These are phyloP conservation scores for Amanita exitialis DNA, from an alignment of 768 basidiomycete species.

Conservation along the genomic window DNA sequence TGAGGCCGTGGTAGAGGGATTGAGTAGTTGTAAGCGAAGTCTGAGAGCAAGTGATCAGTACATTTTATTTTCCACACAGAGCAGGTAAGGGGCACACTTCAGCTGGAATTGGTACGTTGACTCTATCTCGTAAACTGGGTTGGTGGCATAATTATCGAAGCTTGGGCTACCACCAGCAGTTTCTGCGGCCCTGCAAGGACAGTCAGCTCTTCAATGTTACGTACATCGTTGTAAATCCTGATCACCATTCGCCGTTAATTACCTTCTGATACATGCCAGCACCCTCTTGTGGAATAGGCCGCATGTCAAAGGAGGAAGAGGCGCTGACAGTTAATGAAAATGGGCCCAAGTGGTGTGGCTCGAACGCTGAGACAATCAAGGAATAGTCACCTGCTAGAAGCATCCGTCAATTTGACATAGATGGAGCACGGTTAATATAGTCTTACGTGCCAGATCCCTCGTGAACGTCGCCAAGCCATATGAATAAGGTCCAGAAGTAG, in stretches of 20 bases:
- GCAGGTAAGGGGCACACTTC: slow-evolving; percentile 30
- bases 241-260: slow-evolving; percentile 65
- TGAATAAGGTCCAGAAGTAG: slow-evolving; percentile 72
- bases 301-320: slow-evolving; percentile 49
- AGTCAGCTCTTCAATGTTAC: background rate
- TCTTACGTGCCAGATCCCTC: slow-evolving; percentile 28
- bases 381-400: slow-evolving; percentile 68
- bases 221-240: background rate
- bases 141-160: slow-evolving; percentile 50
- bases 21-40: slow-evolving; percentile 56
- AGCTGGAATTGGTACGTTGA: slow-evolving; percentile 43
- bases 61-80: background rate
- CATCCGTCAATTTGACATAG: background rate
- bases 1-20: slow-evolving; percentile 31
- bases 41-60: slow-evolving; percentile 23
- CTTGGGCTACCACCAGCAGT: slow-evolving; percentile 65
- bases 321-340: slow-evolving; percentile 61
- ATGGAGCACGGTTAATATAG: background rate
- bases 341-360: slow-evolving; percentile 54
- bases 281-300: slow-evolving; percentile 71
- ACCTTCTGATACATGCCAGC: slow-evolving; percentile 81
- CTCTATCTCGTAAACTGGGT: slow-evolving; percentile 60
- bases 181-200: slow-evolving; percentile 33
- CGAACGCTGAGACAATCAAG: slow-evolving; percentile 78
- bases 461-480: slow-evolving; percentile 59